Evolutionary conservation across 352 stramenopile species (phyloP).

Genomic region (Phytopythium vexans): DNA sequence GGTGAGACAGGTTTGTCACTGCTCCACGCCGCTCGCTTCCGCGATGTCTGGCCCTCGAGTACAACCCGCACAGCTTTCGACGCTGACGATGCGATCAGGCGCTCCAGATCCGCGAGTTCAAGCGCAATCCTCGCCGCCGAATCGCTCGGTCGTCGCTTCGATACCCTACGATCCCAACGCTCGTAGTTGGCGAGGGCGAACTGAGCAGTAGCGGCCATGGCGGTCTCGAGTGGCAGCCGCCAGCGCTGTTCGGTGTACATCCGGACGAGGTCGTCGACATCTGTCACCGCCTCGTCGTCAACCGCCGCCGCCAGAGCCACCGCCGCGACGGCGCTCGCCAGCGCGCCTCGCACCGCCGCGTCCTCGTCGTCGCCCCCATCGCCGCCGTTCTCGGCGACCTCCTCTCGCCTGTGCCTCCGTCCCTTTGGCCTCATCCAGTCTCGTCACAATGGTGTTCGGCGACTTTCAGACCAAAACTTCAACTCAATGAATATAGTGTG

Average conservation of each 20-base stretch:
- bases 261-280: not conserved
- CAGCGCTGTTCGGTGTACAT: not conserved
- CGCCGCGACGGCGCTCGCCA: not conserved
- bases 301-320: not conserved
- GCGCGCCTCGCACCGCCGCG: not conserved
- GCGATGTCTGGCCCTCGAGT: constrained; percentile 10
- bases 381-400: not conserved
- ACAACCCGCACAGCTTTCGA: constrained; percentile 1
- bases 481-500: not conserved
- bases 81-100: constrained; percentile 11
- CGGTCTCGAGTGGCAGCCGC: constrained; percentile 14
- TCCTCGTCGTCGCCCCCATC: not conserved
- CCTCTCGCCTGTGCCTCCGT: not conserved
- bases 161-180: not conserved
- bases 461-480: not conserved
- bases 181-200: not conserved
- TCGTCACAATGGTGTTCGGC: not conserved
- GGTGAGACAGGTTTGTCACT: constrained; percentile 5
- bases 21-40: constrained; percentile 1
- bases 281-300: not conserved
- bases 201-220: constrained; percentile 7
- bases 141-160: not conserved
- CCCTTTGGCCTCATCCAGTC: not conserved
- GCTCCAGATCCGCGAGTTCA: constrained; percentile 11
- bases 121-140: constrained; percentile 2